Percentiles rank a stretch among this genome's conserved stretches.
These are phyloP conservation scores for Globisporangium alternatum DNA, from an alignment of 352 stramenopile species.

Conservation along the genomic window DNA sequence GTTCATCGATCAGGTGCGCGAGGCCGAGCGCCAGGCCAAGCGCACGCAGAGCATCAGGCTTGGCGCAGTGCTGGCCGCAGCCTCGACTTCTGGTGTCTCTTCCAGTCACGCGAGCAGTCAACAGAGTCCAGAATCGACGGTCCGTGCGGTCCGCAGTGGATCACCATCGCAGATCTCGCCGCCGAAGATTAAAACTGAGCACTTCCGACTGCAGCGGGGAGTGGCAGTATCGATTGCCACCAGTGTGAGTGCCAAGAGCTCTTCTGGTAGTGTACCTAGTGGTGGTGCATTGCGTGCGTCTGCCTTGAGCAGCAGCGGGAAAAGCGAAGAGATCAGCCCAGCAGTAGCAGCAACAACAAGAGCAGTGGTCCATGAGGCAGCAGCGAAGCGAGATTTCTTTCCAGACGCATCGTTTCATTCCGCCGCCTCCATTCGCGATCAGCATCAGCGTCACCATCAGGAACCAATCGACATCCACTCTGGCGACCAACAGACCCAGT, in stretches of 20 bases:
- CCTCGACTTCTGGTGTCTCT: not conserved
- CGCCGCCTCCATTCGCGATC: not conserved
- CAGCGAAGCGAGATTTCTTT: not conserved
- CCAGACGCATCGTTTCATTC: not conserved
- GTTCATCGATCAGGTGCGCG: slow-evolving; percentile 50
- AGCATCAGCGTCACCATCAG: not conserved
- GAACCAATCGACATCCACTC: not conserved
- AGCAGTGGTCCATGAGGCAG: not conserved
- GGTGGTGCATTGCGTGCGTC: not conserved
- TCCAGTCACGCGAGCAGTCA: not conserved
- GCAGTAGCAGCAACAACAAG: not conserved
- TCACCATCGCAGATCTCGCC: not conserved
- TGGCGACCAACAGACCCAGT: not conserved
- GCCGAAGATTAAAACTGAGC: slow-evolving; percentile 1
- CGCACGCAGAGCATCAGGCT: slow-evolving; percentile 29
- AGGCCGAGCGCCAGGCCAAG: slow-evolving; percentile 36
- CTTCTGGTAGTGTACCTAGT: not conserved
- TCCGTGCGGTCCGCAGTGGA: not conserved
- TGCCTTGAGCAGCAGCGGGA: slow-evolving; percentile 3
- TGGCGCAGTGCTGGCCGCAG: slow-evolving; percentile 18
- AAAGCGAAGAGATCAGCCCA: slow-evolving; percentile 15
- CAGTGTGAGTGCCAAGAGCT: not conserved
- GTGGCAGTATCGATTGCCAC: not conserved
- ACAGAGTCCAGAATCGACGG: not conserved
- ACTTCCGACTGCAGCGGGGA: not conserved